Base-by-base conservation (phyloP, 495 filamentous ascomycete species). In the Talaromyces thailandensis region DNA sequence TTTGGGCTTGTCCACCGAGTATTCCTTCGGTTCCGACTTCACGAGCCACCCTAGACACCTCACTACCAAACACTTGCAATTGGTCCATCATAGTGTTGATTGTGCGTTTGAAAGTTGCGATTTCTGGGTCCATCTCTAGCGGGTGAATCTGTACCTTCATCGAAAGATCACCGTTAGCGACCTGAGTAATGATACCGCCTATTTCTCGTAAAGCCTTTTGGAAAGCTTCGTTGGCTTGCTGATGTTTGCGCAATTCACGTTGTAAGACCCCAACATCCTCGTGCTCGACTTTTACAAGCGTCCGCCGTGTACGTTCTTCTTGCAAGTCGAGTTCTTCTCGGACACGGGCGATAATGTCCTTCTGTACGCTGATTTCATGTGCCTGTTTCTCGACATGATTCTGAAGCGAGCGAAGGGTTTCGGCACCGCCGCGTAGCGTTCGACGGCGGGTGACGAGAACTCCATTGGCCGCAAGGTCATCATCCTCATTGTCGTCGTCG, bases 21-120 rank as follows among this genome's bases (percentile, higher is more conserved):
- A 91, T 90, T 63, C 94, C 94, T 71, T 98, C 94, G 16, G 95
- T 98, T 68, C 94, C 94, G 76, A 98, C 95, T 72, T 98, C 94
- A 75, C 91, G 89, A 40, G 94, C 94, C 65, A 98, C 89, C 67
- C 91, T 87, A 63, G 95, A 98, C 67, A 98, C 94, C 77, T 98
- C 93, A 72, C 89, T 93, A 68, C 94, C 93, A 75, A 98, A 98
- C 58, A 94, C 89, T 72, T 97, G 93, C 60, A 98, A 82, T 76
- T 98, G 94, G 71, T 98, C 94, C 84, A 98, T 96, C 94, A 99
- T 99, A 60, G 88, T 96, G 70, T 99, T 99, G 78, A 81, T 87
- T 16, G 93, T 97, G 61, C 90, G 87, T 79, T 99, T 99, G 83
- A 99, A 99, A 4, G 89, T 93, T n/a, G 90, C 91, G 68, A 99